A percentile compares a stretch with the other conserved stretches of the same genome.
Conservation (phyloP, 2,329 filamentous ascomycete species). For the Exophiala bonariae region DNA sequence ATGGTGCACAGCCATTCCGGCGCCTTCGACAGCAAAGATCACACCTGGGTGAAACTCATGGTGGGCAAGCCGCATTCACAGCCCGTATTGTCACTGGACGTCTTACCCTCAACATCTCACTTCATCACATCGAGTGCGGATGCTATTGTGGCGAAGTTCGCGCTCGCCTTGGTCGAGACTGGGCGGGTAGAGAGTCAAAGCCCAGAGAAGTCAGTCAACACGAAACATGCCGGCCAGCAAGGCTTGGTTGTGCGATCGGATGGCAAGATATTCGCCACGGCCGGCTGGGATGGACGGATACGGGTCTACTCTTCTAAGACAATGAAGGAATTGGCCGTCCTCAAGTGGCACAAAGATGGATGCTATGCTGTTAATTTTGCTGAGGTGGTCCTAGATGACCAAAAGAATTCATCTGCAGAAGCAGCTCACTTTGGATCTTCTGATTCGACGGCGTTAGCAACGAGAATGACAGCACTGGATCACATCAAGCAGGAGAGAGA, state of each 20-base stretch:
- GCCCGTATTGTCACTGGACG: conserved; percentile 74
- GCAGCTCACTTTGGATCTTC: conserved; percentile 5
- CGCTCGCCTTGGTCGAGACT: conserved; percentile 49
- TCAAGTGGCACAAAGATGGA: conserved; percentile 92
- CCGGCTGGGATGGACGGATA: conserved; percentile 84
- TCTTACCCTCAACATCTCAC: conserved; percentile 50
- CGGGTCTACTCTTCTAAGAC: conserved; percentile 79
- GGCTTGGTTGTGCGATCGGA: conserved; percentile 75
- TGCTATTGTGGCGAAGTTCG: conserved; percentile 73
- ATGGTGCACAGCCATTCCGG: conserved; percentile 55
- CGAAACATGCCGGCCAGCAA: conserved; percentile 90
- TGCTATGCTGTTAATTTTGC: conserved; percentile 81
- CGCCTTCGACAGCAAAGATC: conserved; percentile 1
- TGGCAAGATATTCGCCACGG: conserved; percentile 80
- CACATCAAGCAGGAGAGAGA: conserved; percentile 65
- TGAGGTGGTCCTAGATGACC: conserved; percentile 30
- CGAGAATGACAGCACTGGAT: conserved; percentile 31
- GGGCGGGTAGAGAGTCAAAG: conserved; percentile 28
- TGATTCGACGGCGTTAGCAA: conserved; percentile 10
- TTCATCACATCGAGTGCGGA: conserved; percentile 85
- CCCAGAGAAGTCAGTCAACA: conserved; percentile 66
- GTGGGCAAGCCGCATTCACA: conserved; percentile 70
- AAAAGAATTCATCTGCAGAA: not conserved
- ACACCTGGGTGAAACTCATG: conserved; percentile 59
- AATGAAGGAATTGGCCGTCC: conserved; percentile 82